Conservation (phyloP, 495 filamentous ascomycete species). For the Hypoxylon fuscum region DNA sequence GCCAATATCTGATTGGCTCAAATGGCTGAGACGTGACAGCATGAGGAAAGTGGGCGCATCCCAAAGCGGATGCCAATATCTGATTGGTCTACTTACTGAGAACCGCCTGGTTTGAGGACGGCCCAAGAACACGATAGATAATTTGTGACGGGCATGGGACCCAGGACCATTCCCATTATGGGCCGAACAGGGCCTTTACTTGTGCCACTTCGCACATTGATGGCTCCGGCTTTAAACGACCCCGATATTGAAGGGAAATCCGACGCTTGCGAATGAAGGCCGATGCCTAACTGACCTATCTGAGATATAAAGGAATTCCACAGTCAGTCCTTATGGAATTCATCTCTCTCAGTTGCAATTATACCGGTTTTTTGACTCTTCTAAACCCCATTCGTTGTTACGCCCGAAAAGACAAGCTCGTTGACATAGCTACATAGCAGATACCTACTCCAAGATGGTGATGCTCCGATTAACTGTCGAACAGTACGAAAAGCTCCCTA, state of each 20-base stretch:
- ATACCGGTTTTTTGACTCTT: neutral
- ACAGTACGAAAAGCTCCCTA: constrained; percentile 6
- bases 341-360: neutral
- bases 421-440: neutral
- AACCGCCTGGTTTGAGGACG: neutral
- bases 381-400: neutral
- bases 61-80: neutral
- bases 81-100: neutral
- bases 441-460: neutral
- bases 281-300: neutral
- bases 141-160: neutral
- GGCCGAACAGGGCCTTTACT: neutral
- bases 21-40: neutral
- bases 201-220: neutral
- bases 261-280: neutral
- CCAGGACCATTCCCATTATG: too few relatives aligned
- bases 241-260: neutral
- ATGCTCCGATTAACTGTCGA: neutral
- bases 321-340: neutral
- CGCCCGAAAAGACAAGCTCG: neutral
- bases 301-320: neutral
- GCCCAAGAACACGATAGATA: neutral
- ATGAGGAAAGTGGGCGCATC: constrained; percentile 1
- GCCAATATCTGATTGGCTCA: constrained; percentile 11
- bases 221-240: neutral